Evolutionary conservation across 768 basidiomycete species (phyloP).

Genomic region (Lyophyllum semitale): DNA sequence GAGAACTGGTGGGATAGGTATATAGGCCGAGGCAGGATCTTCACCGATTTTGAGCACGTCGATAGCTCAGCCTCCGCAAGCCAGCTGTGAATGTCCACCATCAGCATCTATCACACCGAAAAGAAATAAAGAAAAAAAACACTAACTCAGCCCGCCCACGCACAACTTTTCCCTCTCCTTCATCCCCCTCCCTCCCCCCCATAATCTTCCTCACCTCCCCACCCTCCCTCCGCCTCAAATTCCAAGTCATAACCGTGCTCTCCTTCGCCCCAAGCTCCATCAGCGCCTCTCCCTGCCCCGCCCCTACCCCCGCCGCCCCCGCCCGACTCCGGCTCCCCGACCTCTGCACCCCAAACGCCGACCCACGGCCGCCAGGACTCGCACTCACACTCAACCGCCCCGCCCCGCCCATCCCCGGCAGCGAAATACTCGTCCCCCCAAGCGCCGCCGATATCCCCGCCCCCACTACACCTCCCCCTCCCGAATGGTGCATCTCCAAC

Average conservation of each 20-base stretch:
- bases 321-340: background rate
- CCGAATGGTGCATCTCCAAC: slow-evolving; percentile 38
- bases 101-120: slow-evolving; percentile 13
- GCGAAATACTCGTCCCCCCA: slow-evolving; percentile 58
- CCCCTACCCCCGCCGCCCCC: background rate
- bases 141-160: slow-evolving; percentile 37
- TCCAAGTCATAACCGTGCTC: slow-evolving; percentile 64
- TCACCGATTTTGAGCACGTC: slow-evolving; percentile 60
- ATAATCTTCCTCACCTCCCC: slow-evolving; percentile 42
- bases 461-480: slow-evolving; percentile 26
- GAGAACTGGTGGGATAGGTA: slow-evolving; percentile 87
- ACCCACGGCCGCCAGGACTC: background rate
- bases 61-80: slow-evolving; percentile 84
- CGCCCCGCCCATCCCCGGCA: slow-evolving; percentile 54
- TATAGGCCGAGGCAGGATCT: slow-evolving; percentile 69
- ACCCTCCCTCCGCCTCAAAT: slow-evolving; percentile 56
- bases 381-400: slow-evolving; percentile 38
- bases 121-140: slow-evolving; percentile 4
- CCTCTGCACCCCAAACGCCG: background rate
- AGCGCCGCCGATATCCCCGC: slow-evolving; percentile 25
- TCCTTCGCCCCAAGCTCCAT: slow-evolving; percentile 41
- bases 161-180: background rate
- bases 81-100: slow-evolving; percentile 41
- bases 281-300: slow-evolving; percentile 17
- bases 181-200: background rate